Evolutionary conservation across 2,329 filamentous ascomycete genomes (phyloP), one percentile per base, ranked within the genome.

Genomic region (Triangularia verruculosa): DNA sequence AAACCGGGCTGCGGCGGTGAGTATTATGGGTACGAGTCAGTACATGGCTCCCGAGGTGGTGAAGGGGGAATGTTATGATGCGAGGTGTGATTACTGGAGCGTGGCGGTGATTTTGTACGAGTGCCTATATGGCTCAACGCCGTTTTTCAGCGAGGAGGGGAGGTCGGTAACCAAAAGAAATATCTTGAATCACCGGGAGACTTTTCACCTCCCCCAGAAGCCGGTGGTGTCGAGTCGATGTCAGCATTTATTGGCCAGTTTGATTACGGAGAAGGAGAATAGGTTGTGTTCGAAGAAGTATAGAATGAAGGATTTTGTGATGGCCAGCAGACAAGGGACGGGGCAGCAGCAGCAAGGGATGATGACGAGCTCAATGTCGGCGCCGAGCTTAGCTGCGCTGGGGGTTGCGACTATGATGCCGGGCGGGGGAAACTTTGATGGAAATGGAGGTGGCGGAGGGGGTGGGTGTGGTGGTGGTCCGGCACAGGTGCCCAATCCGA

Each of bases 21-120:
- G 93, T 54, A 88, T 97, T 1, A 94, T 98, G 11, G 94, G 94
- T 2, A 98, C 95, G 2, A 97, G 93, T 74, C 94, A 97, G 74
- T 98, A 98, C 79, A 98, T 97, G 95, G 94, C 95, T 0, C 94
- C 94, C 1, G 95, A 98, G 78, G 91, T 98, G 17, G 89, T 97
- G 63, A 82, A 85, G 68, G 92, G 93, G 27, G 85, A 92, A 57
- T 79, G 83, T 39, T 98, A 98, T 75, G 95, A 98, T 77, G 94
- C 91, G 28, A 85, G 94, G 72, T 98, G 94, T 77, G 94, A 98
- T 77, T 98, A 86, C 92, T 98, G 91, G 94, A 97, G 93, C 77
- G 86, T 98, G 70, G 94, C 93, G 60, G 88, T 98, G 73, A 97
- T 98, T 72, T 78, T 98, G 62, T 98, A 92, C 72, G 94, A 98